Base-by-base conservation (phyloP, 306 rosid genomes). In the Pterocarpus macrocarpus region DNA sequence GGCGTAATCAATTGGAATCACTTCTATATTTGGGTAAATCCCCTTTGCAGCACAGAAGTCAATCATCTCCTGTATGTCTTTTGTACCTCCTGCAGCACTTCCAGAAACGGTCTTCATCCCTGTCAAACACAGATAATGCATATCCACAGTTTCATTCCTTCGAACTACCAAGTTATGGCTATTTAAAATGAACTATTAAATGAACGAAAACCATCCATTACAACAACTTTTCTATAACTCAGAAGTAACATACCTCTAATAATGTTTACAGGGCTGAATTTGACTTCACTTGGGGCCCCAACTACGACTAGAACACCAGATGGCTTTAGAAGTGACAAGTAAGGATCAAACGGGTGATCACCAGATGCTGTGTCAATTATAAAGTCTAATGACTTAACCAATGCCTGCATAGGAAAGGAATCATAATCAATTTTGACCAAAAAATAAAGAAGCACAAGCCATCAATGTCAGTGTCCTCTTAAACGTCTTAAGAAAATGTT, bases 281-380 rank as follows among this genome's bases (percentile, higher is more conserved):
- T 94, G 80, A 92, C 83, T 88, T 91, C 91, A 75, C 88, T 87
- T 35, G 97, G 97, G 83, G 89, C 85, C 53, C 98, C 97, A 80
- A 91, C 94, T 32, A 92, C 78, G 63, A 80, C 94, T 5, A 91
- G 72, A 82, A 82, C 84, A 69, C 97, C 95, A 38, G 55, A 69
- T 43, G 85, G 81, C 90, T 92, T 94, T 89, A 94, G 76, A 30
- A 89, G 75, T 52, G 94, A 64, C 96, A 93, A 81, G 85, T 91
- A 93, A 62, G 92, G 93, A 88, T 93, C 97, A 86, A 91, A 90
- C 1, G 88, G 90, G 64, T 94, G 98, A 86, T 91, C 93, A 77
- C 98, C 98, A 43, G 97, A 92, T 33, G 97, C 95, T n/a, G 97
- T 83, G 81, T 92, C 97, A 55, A 94, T 35, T 41, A 94, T 84